Base-by-base conservation (phyloP, 768 basidiomycete species). In the Pleurotus eryngii region DNA sequence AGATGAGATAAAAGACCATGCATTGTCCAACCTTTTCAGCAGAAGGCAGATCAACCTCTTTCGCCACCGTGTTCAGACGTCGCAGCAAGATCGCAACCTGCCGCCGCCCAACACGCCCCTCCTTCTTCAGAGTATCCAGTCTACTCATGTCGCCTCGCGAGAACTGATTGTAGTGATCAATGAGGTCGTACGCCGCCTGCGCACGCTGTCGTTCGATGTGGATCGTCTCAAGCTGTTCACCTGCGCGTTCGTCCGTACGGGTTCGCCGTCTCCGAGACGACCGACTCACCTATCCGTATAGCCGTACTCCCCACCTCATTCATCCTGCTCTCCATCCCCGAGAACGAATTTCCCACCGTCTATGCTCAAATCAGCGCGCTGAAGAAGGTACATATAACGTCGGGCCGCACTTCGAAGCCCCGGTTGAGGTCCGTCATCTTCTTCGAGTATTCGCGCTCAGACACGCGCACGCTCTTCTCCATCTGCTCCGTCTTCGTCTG, bases 201-300 rank as follows among this genome's bases (percentile, higher is more conserved):
- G 95, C 96, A 61, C 95, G 79, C 69, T 93, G 90, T 14, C 96
- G 83, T 61, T 95, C 90, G 55, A 93, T 82, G 67, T 97, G 95
- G 15, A 98, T 86, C 0, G 90, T 90, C 72, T 99, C 96, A 43
- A 99, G 81, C 70, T 98, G 94, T 73, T 98, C 96, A 43, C 95
- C 94, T 95, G 65, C 30, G 30, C 30, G 9, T 35, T 35, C 9
- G 30, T 35, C 30, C 3, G 30, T 35, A 35, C 30, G 30, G 9
- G 30, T 4, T 4, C 3, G 7, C 3, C 4, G 11, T 35, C 30
- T 3, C 30, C 30, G 30, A 4, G 14, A 18, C 18, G 18, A 18
- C 35, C 27, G 26, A 60, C 83, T 62, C 51, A 88, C 96, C 97
- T 63, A 98, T 97, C 49, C 96, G 81, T 47, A 98, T 87, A 12